Evolutionary conservation across 1,284 basidiomycete species (phyloP).

Genomic region (Hemileia vastatrix): DNA sequence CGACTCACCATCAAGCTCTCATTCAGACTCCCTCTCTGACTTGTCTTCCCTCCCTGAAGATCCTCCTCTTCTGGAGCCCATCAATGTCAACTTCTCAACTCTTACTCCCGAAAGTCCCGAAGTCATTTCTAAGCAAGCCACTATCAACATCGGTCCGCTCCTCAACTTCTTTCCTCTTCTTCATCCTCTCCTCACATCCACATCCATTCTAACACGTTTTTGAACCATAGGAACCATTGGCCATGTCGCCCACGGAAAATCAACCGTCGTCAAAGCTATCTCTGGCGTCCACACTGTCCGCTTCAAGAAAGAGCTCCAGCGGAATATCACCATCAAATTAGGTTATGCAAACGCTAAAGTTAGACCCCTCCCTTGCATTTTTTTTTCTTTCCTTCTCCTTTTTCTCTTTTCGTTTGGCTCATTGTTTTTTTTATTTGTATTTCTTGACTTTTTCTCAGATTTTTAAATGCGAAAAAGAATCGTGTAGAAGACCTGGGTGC

Average conservation of each 20-base stretch:
- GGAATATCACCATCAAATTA: conserved; percentile 98
- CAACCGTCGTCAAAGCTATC: conserved; percentile 96
- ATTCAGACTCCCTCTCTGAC: no score
- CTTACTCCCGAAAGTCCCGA: conserved; percentile 86
- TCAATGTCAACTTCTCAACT: conserved; percentile 42
- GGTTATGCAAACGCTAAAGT: conserved; percentile 98
- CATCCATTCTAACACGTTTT: background rate
- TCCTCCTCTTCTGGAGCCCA: no score
- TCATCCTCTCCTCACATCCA: no score
- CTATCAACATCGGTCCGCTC: conserved; percentile 39
- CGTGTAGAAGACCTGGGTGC: conserved; percentile 84
- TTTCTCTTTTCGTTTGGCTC: background rate
- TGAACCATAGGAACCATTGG: conserved; percentile 42
- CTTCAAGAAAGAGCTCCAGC: conserved; percentile 96
- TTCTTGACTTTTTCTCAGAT: conserved; percentile 60
- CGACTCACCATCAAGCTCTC: no score
- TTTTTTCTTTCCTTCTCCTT: background rate
- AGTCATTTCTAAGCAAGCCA: conserved; percentile 93
- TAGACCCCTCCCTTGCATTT: conserved; percentile 33
- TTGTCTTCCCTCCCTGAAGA: no score
- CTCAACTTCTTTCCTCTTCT: background rate
- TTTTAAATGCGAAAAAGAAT: conserved; percentile 90
- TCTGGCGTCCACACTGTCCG: conserved; percentile 98
- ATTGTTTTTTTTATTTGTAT: background rate
- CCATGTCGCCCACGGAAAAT: conserved; percentile 72